phyloP scores from a whole-genome alignment of 768 basidiomycete species.

The Pleurotus ostreatus region DNA sequence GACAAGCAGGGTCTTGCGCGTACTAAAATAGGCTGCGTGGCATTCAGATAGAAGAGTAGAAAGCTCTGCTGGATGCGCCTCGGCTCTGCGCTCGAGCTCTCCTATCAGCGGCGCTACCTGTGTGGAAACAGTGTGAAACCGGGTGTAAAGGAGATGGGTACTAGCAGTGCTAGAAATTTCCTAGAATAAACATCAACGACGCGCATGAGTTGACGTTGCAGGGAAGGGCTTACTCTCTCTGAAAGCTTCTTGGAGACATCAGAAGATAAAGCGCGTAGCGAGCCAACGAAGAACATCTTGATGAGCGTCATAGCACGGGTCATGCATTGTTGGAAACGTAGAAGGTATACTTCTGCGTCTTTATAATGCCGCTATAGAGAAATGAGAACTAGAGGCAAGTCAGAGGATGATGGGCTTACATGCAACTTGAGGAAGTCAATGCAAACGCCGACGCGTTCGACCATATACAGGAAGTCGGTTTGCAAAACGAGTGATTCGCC shows the following conservation, averaged over 20 bases:
- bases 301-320: constrained; percentile 97
- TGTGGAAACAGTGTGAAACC: constrained; percentile 70
- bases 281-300: constrained; percentile 93
- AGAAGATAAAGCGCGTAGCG: constrained; percentile 69
- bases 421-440: constrained; percentile 86
- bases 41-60: constrained; percentile 81
- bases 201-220: neutral
- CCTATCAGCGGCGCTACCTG: constrained; percentile 74
- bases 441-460: constrained; percentile 92
- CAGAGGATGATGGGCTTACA: constrained; percentile 43
- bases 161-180: constrained; percentile 78
- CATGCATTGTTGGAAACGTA: constrained; percentile 98
- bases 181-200: constrained; percentile 27
- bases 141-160: constrained; percentile 83
- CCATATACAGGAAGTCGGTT: constrained; percentile 92
- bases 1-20: constrained; percentile 68
- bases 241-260: constrained; percentile 74
- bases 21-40: constrained; percentile 75
- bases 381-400: neutral
- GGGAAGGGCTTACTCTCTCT: constrained; percentile 53
- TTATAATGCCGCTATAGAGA: constrained; percentile 73
- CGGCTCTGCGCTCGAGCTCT: constrained; percentile 80
- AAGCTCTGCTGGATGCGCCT: constrained; percentile 79
- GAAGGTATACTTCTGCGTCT: constrained; percentile 91
- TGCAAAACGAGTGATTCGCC: constrained; percentile 89